A percentile compares a stretch with the other conserved stretches of the same genome.
Evolutionary conservation across 257 asterid genomes (phyloP).

Genomic region (Fraxinus cuspidata): DNA sequence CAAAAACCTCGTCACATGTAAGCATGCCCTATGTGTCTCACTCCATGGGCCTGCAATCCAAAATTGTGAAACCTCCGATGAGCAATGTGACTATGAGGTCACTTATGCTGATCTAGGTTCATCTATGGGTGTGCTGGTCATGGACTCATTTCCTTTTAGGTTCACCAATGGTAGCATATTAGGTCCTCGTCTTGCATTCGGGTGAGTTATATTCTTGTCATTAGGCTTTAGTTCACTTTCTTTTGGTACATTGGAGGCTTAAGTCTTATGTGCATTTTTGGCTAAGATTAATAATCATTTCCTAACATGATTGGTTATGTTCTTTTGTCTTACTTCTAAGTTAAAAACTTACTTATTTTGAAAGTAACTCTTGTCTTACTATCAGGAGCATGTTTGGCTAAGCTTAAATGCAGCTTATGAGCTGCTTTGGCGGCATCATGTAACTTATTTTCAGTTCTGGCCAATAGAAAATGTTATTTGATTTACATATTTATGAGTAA

Average conservation of each 20-base stretch:
- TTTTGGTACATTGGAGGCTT: not conserved
- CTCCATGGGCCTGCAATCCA: slow-evolving; percentile 39
- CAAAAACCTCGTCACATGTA: slow-evolving; percentile 42
- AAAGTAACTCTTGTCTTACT: not conserved
- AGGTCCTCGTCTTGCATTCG: not conserved
- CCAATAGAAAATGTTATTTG: not conserved
- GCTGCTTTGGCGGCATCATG: not conserved
- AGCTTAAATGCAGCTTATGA: not conserved
- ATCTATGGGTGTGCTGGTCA: slow-evolving; percentile 72
- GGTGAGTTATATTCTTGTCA: slow-evolving; percentile 2
- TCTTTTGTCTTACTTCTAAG: not conserved
- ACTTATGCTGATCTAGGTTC: slow-evolving; percentile 82
- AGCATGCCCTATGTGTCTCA: slow-evolving; percentile 62
- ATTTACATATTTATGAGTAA: not conserved
- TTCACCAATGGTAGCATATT: not conserved
- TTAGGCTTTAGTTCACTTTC: not conserved
- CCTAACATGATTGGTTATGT: not conserved
- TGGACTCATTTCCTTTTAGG: slow-evolving; percentile 37
- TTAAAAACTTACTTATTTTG: not conserved
- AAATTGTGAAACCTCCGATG: slow-evolving; percentile 42
- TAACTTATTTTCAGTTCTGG: not conserved
- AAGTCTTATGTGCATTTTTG: not conserved
- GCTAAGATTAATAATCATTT: not conserved
- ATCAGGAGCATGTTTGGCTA: not conserved
- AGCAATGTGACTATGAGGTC: slow-evolving; percentile 79